Conservation (phyloP, 169 alveolate genomes). For the Plasmodium coatneyi region DNA sequence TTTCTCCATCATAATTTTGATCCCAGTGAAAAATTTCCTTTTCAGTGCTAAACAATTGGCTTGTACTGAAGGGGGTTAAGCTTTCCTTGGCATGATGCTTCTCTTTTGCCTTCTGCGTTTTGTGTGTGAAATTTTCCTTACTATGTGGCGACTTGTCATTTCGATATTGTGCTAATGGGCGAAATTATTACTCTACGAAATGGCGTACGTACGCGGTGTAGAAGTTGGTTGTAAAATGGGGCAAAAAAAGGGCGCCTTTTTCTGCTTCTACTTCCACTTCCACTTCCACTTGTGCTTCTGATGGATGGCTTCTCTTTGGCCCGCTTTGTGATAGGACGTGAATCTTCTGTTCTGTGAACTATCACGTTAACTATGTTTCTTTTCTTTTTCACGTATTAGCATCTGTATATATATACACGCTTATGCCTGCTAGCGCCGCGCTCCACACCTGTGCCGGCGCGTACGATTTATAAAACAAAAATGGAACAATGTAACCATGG, state of each 20-base stretch:
- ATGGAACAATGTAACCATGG: neutral
- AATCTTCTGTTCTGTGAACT: neutral
- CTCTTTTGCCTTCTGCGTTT: neutral
- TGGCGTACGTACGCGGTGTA: neutral
- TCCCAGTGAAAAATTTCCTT: neutral
- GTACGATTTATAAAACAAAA: neutral
- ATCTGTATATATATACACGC: neutral
- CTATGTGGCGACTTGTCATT: constrained; percentile 10
- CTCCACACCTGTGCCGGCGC: neutral
- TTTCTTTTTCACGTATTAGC: neutral
- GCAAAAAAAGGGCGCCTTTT: neutral
- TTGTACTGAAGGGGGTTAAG: neutral
- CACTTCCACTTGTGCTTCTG: neutral
- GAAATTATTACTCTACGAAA: neutral
- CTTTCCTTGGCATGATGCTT: neutral
- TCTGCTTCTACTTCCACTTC: neutral
- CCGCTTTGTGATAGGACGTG: neutral
- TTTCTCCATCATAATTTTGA: neutral
- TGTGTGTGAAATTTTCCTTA: neutral
- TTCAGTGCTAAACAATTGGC: neutral
- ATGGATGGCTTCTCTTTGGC: neutral
- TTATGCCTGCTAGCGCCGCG: neutral
- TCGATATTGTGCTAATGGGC: neutral
- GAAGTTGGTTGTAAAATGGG: neutral
- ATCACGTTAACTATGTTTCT: neutral